A percentile compares a stretch with the other conserved stretches of the same genome.
These are phyloP conservation scores for Ustanciosporium gigantosporum DNA, from an alignment of 1,284 basidiomycete genomes.

Conservation along the genomic window DNA sequence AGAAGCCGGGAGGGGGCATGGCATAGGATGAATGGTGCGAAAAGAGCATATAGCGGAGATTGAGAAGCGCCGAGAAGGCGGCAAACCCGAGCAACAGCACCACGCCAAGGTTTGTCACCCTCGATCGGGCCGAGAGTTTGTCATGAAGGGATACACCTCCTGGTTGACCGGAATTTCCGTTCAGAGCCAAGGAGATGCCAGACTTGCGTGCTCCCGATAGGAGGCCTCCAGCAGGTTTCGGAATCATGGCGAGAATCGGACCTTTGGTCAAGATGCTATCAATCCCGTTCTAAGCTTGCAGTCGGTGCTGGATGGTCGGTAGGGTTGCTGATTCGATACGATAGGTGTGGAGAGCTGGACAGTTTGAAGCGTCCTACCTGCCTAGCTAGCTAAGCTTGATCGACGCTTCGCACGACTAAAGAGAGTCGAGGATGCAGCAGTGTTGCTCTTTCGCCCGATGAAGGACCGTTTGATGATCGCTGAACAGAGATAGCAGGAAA, in stretches of 20 bases:
- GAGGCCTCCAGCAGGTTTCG: constrained; percentile 25
- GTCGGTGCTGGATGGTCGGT: too few relatives aligned
- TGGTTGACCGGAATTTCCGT: constrained; percentile 16
- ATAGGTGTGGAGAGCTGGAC: too few relatives aligned
- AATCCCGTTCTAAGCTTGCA: too few relatives aligned
- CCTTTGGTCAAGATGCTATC: constrained; percentile 67
- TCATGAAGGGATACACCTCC: constrained; percentile 36
- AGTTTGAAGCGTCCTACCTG: too few relatives aligned
- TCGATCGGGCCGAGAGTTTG: constrained; percentile 49
- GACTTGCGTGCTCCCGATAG: constrained; percentile 39
- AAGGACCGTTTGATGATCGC: too few relatives aligned
- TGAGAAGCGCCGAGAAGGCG: constrained; percentile 49
- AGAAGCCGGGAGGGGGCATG: constrained; percentile 15
- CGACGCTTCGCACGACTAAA: too few relatives aligned
- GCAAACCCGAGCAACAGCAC: constrained; percentile 48
- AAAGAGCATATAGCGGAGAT: constrained; percentile 42
- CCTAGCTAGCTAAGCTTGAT: too few relatives aligned
- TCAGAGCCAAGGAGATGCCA: constrained; percentile 47
- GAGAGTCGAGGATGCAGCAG: too few relatives aligned
- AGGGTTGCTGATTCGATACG: too few relatives aligned
- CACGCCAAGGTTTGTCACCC: constrained; percentile 61
- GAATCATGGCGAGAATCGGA: constrained; percentile 59
- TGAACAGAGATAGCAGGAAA: too few relatives aligned
- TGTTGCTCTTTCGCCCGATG: too few relatives aligned
- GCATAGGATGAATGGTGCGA: background rate